phyloP scores from a whole-genome alignment of 495 filamentous ascomycete genomes.

The Bacidia gigantensis region DNA sequence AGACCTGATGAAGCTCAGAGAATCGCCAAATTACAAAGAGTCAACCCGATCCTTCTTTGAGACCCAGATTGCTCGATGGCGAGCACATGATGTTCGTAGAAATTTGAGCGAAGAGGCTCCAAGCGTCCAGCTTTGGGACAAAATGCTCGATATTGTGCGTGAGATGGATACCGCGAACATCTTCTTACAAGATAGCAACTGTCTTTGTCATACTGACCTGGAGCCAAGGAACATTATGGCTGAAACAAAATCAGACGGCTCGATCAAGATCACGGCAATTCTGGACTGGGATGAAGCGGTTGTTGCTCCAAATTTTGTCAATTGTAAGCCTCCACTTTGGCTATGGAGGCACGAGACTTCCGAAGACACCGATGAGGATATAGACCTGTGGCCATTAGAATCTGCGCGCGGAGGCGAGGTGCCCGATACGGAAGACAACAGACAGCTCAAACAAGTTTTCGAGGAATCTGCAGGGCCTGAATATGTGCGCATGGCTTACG shows the following conservation, averaged over 20 bases:
- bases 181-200: slow-evolving; percentile 11
- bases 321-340: slow-evolving; percentile 26
- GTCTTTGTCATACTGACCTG: slow-evolving; percentile 26
- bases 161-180: slow-evolving; percentile 6
- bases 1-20: background rate
- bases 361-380: slow-evolving; percentile 21
- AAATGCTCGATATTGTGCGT: slow-evolving; percentile 1
- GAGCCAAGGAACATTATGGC: slow-evolving; percentile 27
- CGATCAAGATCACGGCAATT: slow-evolving; percentile 20
- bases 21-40: background rate
- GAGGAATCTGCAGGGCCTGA: slow-evolving; percentile 20
- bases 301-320: slow-evolving; percentile 25
- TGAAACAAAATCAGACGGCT: slow-evolving; percentile 1
- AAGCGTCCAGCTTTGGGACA: background rate
- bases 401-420: slow-evolving; percentile 7
- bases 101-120: background rate
- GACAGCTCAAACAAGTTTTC: slow-evolving; percentile 22
- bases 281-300: slow-evolving; percentile 30
- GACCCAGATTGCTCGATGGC: background rate
- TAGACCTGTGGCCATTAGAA: slow-evolving; percentile 11
- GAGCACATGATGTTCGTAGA: background rate
- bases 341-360: slow-evolving; percentile 20
- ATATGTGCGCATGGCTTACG: slow-evolving; percentile 19
- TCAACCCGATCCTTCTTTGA: background rate
- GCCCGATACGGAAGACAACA: slow-evolving; percentile 13